These are phyloP conservation scores for Thermothielavioides terrestris DNA, from an alignment of 495 filamentous ascomycete genomes.

Conservation along the genomic window DNA sequence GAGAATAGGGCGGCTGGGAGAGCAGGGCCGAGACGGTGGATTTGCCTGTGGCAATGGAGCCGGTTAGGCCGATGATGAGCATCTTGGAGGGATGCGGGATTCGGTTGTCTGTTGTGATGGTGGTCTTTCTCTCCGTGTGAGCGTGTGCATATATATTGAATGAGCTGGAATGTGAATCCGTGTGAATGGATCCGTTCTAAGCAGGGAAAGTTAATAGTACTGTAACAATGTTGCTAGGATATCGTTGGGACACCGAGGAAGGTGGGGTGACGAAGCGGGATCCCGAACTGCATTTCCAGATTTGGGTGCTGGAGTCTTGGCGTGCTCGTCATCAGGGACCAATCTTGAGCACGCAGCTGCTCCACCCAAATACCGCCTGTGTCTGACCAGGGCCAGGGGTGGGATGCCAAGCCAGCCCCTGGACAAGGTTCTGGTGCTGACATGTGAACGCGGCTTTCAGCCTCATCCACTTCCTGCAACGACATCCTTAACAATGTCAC, in stretches of 20 bases:
- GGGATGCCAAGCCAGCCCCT: not conserved
- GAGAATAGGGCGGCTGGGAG: slow-evolving; percentile 64
- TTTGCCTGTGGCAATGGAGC: slow-evolving; percentile 97
- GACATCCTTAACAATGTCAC: too few relatives aligned
- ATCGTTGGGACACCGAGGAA: too few relatives aligned
- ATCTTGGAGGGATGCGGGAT: slow-evolving; percentile 54
- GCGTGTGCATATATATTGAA: not conserved
- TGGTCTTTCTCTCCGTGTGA: not conserved
- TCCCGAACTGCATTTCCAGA: slow-evolving; percentile 1
- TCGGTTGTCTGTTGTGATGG: too few relatives aligned
- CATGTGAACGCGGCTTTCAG: not conserved
- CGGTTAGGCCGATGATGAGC: slow-evolving; percentile 93
- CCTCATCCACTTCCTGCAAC: not conserved
- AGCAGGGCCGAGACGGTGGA: slow-evolving; percentile 87
- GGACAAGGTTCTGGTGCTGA: not conserved
- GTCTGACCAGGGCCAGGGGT: not conserved
- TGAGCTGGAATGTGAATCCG: not conserved
- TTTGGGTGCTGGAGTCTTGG: slow-evolving; percentile 2
- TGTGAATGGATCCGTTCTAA: too few relatives aligned
- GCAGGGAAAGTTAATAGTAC: too few relatives aligned
- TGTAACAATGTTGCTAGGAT: too few relatives aligned
- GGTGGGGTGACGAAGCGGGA: not conserved
- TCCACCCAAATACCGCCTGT: not conserved
- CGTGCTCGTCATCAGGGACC: slow-evolving; percentile 2
- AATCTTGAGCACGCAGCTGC: not conserved